A percentile compares a stretch with the other conserved stretches of the same genome.
phyloP scores from a whole-genome alignment of 129 eudicot species.

The Saposhnikovia divaricata region DNA sequence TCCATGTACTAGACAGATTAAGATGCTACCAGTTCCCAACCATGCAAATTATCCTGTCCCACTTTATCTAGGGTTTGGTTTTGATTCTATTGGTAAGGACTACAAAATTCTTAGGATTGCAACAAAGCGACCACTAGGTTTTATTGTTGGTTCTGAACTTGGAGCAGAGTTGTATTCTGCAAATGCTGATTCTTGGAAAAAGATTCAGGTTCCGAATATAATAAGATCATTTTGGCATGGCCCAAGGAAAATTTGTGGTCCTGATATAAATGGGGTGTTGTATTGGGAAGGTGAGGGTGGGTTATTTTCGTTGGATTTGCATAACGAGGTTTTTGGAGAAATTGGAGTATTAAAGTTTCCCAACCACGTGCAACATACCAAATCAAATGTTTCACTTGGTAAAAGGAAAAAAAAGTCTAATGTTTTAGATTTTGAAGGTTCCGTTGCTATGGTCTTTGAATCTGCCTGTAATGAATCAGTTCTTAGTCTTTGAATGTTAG shows the following conservation, averaged over 20 bases:
- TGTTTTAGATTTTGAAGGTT: too few relatives aligned
- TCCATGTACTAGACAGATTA: neutral
- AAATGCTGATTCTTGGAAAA: neutral
- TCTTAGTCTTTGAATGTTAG: neutral
- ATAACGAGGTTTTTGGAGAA: neutral
- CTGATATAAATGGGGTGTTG: neutral
- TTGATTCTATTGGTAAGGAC: neutral
- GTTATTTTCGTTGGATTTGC: neutral
- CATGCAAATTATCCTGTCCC: too few relatives aligned
- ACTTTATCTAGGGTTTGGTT: neutral
- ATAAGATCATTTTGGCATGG: neutral
- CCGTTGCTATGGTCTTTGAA: neutral
- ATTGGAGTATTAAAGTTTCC: neutral
- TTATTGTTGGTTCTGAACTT: too few relatives aligned
- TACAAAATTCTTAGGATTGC: neutral
- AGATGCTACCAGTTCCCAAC: neutral
- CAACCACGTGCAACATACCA: too few relatives aligned
- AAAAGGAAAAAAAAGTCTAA: too few relatives aligned
- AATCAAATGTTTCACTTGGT: too few relatives aligned
- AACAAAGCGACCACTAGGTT: too few relatives aligned
- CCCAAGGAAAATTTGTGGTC: neutral
- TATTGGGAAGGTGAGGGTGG: neutral
- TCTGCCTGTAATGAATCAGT: neutral
- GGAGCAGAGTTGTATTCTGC: neutral
- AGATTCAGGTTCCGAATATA: neutral